Conservation (phyloP, 305 asterid species). For the Petunia hybrid region DNA sequence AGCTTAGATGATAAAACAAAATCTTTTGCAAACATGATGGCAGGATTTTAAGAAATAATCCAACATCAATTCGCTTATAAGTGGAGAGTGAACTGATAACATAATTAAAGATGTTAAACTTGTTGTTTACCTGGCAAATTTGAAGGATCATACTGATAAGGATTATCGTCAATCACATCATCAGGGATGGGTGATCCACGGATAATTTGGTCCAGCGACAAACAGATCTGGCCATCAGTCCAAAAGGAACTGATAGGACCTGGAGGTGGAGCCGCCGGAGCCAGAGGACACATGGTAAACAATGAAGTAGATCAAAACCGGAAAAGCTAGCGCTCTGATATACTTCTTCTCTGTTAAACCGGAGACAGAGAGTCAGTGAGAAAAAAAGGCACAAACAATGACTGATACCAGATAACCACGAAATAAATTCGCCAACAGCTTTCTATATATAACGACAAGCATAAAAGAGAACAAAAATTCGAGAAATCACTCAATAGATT, state of each 20-base stretch:
- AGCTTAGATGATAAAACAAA: background rate
- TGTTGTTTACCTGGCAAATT: slow-evolving; percentile 57
- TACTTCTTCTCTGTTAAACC: slow-evolving; percentile 17
- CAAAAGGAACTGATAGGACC: slow-evolving; percentile 35
- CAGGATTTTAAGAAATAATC: background rate
- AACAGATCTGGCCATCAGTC: slow-evolving; percentile 52
- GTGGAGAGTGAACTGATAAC: background rate
- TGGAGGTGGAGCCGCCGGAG: slow-evolving; percentile 36
- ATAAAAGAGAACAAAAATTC: slow-evolving; percentile 28
- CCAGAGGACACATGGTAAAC: slow-evolving; percentile 62
- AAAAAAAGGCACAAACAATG: slow-evolving; percentile 25
- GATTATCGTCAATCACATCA: slow-evolving; percentile 56
- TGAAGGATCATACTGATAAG: slow-evolving; percentile 54
- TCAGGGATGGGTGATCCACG: slow-evolving; percentile 54
- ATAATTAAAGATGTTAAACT: background rate
- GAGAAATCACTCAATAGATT: slow-evolving; percentile 14
- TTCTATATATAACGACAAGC: background rate
- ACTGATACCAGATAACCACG: background rate
- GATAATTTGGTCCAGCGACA: slow-evolving; percentile 39
- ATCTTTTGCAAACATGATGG: background rate
- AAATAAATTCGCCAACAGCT: background rate
- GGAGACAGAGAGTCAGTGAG: slow-evolving; percentile 11
- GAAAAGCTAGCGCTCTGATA: slow-evolving; percentile 23
- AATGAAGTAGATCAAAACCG: slow-evolving; percentile 23
- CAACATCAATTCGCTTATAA: background rate